A percentile compares a stretch with the other conserved stretches of the same genome.
phyloP scores from a whole-genome alignment of 306 rosid species.

The Styphnolobium japonicum region DNA sequence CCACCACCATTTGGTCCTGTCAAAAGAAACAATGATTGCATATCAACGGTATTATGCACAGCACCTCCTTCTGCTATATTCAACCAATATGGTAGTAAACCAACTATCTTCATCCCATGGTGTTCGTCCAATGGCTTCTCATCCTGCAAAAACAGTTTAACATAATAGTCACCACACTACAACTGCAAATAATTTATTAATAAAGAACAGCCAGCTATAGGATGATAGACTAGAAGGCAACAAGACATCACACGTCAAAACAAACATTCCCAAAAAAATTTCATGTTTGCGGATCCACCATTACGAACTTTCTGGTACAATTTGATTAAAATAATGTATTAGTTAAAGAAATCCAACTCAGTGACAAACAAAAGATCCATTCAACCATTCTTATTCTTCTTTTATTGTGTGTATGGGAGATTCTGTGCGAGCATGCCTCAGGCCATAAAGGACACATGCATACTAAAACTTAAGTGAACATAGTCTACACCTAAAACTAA shows the following conservation, averaged over 20 bases:
- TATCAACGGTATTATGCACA: slow-evolving; percentile 79
- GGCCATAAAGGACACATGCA: no score
- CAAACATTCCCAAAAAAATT: not conserved
- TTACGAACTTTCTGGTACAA: no score
- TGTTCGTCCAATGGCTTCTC: slow-evolving; percentile 33
- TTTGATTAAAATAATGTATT: no score
- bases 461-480: no score
- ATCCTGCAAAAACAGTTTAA: slow-evolving; percentile 47
- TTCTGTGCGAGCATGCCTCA: no score
- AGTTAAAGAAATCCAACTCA: no score
- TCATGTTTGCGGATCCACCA: not conserved
- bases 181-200: not conserved
- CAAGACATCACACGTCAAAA: not conserved
- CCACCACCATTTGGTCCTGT: slow-evolving; percentile 99
- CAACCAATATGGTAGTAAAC: slow-evolving; percentile 90
- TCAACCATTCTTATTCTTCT: no score
- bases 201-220: not conserved
- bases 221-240: not conserved
- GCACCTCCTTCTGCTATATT: slow-evolving; percentile 75
- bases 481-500: not conserved
- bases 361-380: no score
- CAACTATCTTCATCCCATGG: slow-evolving; percentile 66
- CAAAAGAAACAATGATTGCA: slow-evolving; percentile 85
- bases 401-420: no score
- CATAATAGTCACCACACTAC: slow-evolving; percentile 11